Percentiles rank a stretch among this genome's conserved stretches.
These are phyloP conservation scores for Athelia sp. DNA, from an alignment of 1,284 basidiomycete genomes.

Conservation along the genomic window DNA sequence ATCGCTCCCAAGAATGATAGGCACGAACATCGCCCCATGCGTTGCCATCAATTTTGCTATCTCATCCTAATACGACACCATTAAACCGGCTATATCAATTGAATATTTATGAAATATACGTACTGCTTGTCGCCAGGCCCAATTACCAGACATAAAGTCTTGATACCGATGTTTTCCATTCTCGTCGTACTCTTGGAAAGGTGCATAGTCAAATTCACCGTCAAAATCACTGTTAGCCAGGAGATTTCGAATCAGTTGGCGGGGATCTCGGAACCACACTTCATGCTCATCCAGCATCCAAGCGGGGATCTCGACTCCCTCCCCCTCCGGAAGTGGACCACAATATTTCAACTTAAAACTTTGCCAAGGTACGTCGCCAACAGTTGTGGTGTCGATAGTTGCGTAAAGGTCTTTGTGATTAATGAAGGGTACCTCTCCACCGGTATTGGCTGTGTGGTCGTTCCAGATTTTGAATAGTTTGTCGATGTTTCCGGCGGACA, in stretches of 20 bases:
- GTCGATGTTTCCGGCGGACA: slow-evolving; percentile 11
- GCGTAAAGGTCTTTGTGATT: slow-evolving; percentile 12
- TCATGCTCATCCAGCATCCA: slow-evolving; percentile 32
- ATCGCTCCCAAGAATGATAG: slow-evolving; percentile 26
- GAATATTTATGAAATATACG: slow-evolving; percentile 1
- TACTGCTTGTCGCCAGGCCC: slow-evolving; percentile 29
- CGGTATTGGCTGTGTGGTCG: slow-evolving; percentile 4
- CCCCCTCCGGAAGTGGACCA: slow-evolving; percentile 5
- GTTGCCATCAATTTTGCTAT: slow-evolving; percentile 15
- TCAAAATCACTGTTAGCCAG: slow-evolving; percentile 23
- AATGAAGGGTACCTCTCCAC: slow-evolving; percentile 13
- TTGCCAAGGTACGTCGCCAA: slow-evolving; percentile 19
- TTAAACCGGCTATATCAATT: neutral
- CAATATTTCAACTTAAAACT: slow-evolving; percentile 12
- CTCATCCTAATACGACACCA: slow-evolving; percentile 12
- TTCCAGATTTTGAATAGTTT: slow-evolving; percentile 13
- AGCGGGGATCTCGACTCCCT: slow-evolving; percentile 1
- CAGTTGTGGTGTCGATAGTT: slow-evolving; percentile 13
- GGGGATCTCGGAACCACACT: slow-evolving; percentile 29
- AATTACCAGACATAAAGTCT: slow-evolving; percentile 31
- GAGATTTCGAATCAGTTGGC: slow-evolving; percentile 17
- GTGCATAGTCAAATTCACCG: slow-evolving; percentile 21
- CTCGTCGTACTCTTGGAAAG: slow-evolving; percentile 16
- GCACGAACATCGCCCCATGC: slow-evolving; percentile 13
- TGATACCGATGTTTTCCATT: slow-evolving; percentile 14